These are phyloP conservation scores for Camellia sinensis DNA, from an alignment of 148 eudicot genomes.

Conservation along the genomic window DNA sequence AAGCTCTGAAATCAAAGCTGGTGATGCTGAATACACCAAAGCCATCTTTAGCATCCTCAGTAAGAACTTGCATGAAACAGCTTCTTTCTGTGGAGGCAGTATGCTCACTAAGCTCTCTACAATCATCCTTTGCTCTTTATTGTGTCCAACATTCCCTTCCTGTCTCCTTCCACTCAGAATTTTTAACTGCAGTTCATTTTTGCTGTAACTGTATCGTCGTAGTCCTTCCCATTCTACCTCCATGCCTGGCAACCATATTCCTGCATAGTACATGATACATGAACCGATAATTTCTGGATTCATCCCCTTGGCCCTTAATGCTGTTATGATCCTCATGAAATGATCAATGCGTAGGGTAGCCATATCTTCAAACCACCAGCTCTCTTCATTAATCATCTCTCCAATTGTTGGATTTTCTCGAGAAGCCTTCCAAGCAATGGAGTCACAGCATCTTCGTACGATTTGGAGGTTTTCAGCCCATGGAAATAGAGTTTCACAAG, in stretches of 20 bases:
- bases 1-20: constrained; percentile 65
- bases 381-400: constrained; percentile 21
- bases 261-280: constrained; percentile 52
- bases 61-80: constrained; percentile 60
- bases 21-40: constrained; percentile 44
- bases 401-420: constrained; percentile 29
- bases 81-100: constrained; percentile 64
- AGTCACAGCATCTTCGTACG: constrained; percentile 67
- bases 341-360: constrained; percentile 57
- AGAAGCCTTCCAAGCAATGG: constrained; percentile 57
- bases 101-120: constrained; percentile 67
- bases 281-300: constrained; percentile 49
- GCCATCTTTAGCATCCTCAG: constrained; percentile 62
- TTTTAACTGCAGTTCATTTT: constrained; percentile 41
- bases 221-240: constrained; percentile 29
- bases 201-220: constrained; percentile 23
- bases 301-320: constrained; percentile 42
- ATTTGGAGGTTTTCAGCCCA: constrained; percentile 80
- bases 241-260: constrained; percentile 55
- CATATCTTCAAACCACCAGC: constrained; percentile 62
- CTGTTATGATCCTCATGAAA: constrained; percentile 56
- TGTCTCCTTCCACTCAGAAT: constrained; percentile 38
- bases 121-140: constrained; percentile 52
- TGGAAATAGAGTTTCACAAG: constrained; percentile 62
- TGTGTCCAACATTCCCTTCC: constrained; percentile 28